Percentiles rank a stretch among this genome's conserved stretches.
Evolutionary conservation across 805 yeast species (phyloP).

Genomic region (Pichia gijzeniarum): DNA sequence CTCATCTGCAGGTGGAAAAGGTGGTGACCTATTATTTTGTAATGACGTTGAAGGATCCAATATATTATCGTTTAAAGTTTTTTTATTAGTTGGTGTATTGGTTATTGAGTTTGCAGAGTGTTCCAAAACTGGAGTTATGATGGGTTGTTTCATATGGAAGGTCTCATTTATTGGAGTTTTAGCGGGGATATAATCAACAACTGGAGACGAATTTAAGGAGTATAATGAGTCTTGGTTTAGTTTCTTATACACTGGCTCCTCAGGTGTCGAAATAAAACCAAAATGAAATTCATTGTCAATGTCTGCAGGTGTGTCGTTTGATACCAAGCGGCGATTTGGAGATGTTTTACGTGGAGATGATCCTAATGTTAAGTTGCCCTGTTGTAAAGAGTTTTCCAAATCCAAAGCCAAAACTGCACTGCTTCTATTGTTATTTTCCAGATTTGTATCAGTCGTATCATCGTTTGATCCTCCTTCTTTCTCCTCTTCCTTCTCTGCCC

Average conservation of each 20-base stretch:
- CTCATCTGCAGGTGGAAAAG: no score
- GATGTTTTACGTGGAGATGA: conserved; percentile 29
- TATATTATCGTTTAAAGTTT: not conserved
- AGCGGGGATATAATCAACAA: not conserved
- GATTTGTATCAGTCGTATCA: not conserved
- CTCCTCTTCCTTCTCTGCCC: not conserved
- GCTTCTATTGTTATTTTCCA: not conserved
- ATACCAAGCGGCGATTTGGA: conserved; percentile 15
- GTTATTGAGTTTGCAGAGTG: conserved; percentile 1
- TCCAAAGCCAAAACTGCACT: not conserved
- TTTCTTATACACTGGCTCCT: conserved; percentile 11
- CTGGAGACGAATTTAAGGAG: conserved; percentile 4
- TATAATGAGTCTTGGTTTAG: conserved; percentile 1
- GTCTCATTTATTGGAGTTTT: conserved; percentile 1
- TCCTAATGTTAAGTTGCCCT: conserved; percentile 18
- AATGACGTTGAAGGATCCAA: conserved; percentile 8
- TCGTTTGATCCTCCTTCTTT: not conserved
- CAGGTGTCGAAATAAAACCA: conserved; percentile 15
- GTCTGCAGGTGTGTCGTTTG: not conserved
- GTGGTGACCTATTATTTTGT: conserved; percentile 3
- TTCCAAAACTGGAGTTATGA: not conserved
- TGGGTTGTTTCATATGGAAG: not conserved
- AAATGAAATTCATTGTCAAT: conserved; percentile 25
- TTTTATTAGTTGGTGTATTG: not conserved
- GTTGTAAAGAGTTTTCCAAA: not conserved